These are phyloP conservation scores for Diaporthe helianthi DNA, from an alignment of 2,329 filamentous ascomycete genomes.

Conservation along the genomic window DNA sequence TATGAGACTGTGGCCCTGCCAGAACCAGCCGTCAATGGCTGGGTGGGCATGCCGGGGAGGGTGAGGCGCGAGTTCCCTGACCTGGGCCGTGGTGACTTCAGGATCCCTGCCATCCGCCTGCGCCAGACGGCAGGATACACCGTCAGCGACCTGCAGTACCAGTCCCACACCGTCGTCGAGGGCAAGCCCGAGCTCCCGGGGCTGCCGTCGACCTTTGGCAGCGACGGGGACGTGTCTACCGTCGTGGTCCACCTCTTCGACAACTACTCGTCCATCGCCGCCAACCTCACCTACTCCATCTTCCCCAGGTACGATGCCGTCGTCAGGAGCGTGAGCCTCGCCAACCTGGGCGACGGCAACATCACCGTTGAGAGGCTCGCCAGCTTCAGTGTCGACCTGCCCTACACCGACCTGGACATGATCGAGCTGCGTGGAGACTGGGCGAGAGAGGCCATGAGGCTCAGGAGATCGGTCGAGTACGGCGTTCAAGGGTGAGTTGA, in stretches of 20 bases:
- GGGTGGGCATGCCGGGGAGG: conserved; percentile 58
- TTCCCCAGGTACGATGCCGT: conserved; percentile 69
- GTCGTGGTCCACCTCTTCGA: conserved; percentile 65
- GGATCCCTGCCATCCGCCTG: conserved; percentile 67
- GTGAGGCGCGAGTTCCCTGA: conserved; percentile 69
- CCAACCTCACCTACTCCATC: conserved; percentile 67
- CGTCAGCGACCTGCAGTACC: conserved; percentile 64
- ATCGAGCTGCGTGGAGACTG: conserved; percentile 69
- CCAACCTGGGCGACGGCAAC: conserved; percentile 60
- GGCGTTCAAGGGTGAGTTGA: conserved; percentile 58
- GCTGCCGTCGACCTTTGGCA: conserved; percentile 66
- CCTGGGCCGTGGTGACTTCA: conserved; percentile 67
- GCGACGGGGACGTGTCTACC: conserved; percentile 62
- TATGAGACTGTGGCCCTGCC: conserved; percentile 53
- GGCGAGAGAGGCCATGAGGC: conserved; percentile 63
- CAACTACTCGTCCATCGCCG: conserved; percentile 62
- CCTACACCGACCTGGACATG: conserved; percentile 67
- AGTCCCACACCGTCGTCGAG: conserved; percentile 59
- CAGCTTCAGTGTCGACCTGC: conserved; percentile 68
- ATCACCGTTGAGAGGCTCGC: conserved; percentile 64
- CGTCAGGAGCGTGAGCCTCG: conserved; percentile 66
- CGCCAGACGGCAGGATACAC: conserved; percentile 65
- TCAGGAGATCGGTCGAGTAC: conserved; percentile 62
- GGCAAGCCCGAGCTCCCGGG: conserved; percentile 65
- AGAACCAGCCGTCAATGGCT: conserved; percentile 56